phyloP scores from a whole-genome alignment of 371 early-diverging fungal species.

The Nematocida sp. region DNA sequence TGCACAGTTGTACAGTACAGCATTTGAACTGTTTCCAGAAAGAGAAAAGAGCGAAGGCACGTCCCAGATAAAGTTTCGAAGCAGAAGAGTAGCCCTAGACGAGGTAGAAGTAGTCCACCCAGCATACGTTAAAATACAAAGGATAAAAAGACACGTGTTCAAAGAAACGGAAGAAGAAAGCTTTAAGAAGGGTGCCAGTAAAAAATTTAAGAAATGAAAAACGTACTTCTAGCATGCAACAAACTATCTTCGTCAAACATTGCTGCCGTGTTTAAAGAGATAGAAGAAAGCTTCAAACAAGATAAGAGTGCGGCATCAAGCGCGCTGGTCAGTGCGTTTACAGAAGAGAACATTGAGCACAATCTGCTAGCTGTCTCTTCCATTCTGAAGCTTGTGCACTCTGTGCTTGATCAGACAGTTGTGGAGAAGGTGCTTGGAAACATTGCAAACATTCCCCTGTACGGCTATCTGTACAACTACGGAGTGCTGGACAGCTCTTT shows the following conservation, averaged over 20 bases:
- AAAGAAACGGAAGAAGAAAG: conserved; percentile 1
- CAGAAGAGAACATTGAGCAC: neutral
- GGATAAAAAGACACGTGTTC: neutral
- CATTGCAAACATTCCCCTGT: neutral
- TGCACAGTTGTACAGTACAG: neutral
- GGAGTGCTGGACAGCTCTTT: conserved; percentile 32
- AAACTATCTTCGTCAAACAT: conserved; percentile 21
- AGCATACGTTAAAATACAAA: conserved; percentile 4
- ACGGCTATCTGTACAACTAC: conserved; percentile 43
- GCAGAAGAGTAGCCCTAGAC: conserved; percentile 26
- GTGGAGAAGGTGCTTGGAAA: conserved; percentile 5
- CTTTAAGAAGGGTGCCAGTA: conserved; percentile 17
- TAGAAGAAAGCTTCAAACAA: conserved; percentile 6
- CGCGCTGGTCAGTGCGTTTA: conserved; percentile 6
- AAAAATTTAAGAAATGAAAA: conserved; percentile 33
- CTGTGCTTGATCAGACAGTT: conserved; percentile 27
- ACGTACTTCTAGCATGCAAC: conserved; percentile 40
- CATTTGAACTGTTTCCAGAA: neutral
- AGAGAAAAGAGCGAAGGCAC: neutral
- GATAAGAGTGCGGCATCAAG: neutral
- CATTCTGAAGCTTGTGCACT: conserved; percentile 37
- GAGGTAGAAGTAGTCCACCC: neutral
- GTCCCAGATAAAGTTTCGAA: neutral
- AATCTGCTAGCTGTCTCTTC: conserved; percentile 38
- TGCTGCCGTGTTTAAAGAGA: conserved; percentile 20